Base-by-base conservation (phyloP, 139 green algal genomes). In the Chlamydomonas urium region DNA sequence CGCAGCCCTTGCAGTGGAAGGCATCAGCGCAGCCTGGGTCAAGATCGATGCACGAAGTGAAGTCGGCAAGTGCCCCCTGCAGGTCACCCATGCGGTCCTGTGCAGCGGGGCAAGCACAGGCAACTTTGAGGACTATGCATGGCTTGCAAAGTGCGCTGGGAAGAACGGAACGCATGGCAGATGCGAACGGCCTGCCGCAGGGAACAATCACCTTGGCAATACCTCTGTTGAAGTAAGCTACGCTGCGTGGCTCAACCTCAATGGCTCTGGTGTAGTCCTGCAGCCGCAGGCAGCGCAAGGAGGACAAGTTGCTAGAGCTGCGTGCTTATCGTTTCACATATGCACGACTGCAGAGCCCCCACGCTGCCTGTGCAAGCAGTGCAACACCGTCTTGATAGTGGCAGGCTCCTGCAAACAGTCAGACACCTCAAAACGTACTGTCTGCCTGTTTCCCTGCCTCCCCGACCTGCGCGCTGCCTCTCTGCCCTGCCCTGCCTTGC, bases 1-100 rank as follows among this genome's bases (percentile, higher is more conserved):
- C 90, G 72, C 93, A 97, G 26, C 91, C 91, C 0, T 89, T 65
- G 80, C 96, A 96, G 86, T 97, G 91, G 76, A 91, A 93, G 67
- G 93, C 94, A 79, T 97, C 91, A 1, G 91, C 84, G 61, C 90
- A 92, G 8, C 24, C 48, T 0, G 82, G 81, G 69, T 95, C 88
- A 62, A 93, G 42, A 10, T 62, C 57, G 19, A 96, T 93, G n/a
- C 91, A 88, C 2, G 70, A 33, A 0, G 66, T 84, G 73, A 96
- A 96, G 71, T 90, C 81, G 34, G 70, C 21, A 24, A 79, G 50
- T 3, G 73, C 73, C 1, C 65, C 66, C 1, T 23, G 10, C 10
- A 75, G 65, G 31, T 79, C 73, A 0, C 62, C 74, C 45, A 82
- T 57, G 38, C 75, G 65, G 68, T 86, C 80, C 32, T 31, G 35